Conservation (phyloP, 257 asterid species). For the Buddleja alternifolia region DNA sequence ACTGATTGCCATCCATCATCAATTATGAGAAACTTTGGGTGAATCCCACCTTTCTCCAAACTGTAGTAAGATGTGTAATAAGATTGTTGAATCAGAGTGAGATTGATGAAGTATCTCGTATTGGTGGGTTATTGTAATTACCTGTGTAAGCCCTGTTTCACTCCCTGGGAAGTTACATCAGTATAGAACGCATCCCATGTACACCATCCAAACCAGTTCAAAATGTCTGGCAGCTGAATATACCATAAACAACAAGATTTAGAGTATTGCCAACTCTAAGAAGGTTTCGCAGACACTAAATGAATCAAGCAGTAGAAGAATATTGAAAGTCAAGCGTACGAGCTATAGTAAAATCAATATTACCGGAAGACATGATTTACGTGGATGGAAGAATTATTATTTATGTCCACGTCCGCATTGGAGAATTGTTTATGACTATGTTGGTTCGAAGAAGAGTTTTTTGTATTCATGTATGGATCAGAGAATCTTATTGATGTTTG, state of each 20-base stretch:
- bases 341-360: no score
- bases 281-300: background rate
- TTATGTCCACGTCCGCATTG: no score
- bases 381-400: no score
- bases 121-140: constrained; percentile 17
- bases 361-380: no score
- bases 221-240: constrained; percentile 83
- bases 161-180: constrained; percentile 83
- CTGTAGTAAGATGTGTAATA: constrained; percentile 38
- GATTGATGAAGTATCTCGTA: background rate
- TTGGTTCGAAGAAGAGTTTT: no score
- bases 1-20: constrained; percentile 99
- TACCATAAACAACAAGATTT: constrained; percentile 16
- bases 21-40: constrained; percentile 80
- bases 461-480: no score
- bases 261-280: background rate
- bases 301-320: no score
- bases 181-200: constrained; percentile 99
- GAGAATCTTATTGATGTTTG: no score
- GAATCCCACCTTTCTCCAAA: constrained; percentile 76
- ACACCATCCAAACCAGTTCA: constrained; percentile 99
- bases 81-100: no score
- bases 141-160: constrained; percentile 83
- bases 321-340: no score
- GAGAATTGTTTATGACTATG: no score